phyloP scores from a whole-genome alignment of 1,139 yeast genomes.

The Pichia sp. region DNA sequence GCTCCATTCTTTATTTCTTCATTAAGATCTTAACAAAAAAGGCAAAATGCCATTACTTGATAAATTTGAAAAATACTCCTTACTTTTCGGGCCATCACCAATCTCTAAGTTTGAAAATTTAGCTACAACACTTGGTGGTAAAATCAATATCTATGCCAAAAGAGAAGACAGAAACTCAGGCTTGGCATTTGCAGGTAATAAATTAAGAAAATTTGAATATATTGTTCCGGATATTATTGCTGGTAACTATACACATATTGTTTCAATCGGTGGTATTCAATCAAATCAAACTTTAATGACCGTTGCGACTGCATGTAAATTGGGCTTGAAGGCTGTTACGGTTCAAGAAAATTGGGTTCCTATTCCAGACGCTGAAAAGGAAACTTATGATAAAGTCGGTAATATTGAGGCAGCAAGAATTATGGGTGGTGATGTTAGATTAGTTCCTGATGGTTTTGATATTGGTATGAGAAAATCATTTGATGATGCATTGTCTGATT shows the following conservation, averaged over 20 bases:
- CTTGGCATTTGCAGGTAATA: slow-evolving; percentile 31
- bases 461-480: slow-evolving; percentile 31
- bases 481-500: slow-evolving; percentile 26
- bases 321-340: slow-evolving; percentile 30
- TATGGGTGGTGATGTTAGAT: slow-evolving; percentile 31
- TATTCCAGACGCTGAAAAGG: slow-evolving; percentile 27
- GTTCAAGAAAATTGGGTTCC: slow-evolving; percentile 33
- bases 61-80: slow-evolving; percentile 26
- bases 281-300: slow-evolving; percentile 32
- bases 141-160: slow-evolving; percentile 30
- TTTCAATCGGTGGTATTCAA: slow-evolving; percentile 31
- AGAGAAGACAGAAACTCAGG: slow-evolving; percentile 32
- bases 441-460: slow-evolving; percentile 30
- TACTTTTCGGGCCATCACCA: slow-evolving; percentile 31
- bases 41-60: slow-evolving; percentile 18
- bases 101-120: slow-evolving; percentile 28
- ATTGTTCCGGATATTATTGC: slow-evolving; percentile 30
- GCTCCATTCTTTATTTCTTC: too few species aligned
- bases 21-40: not conserved
- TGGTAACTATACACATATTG: slow-evolving; percentile 31
- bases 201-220: slow-evolving; percentile 30
- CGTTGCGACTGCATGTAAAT: slow-evolving; percentile 31
- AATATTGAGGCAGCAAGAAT: slow-evolving; percentile 31
- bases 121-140: slow-evolving; percentile 26
- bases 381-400: slow-evolving; percentile 30